These are phyloP conservation scores for Wickerhamomyces sp. DNA, from an alignment of 1,139 yeast genomes.

Conservation along the genomic window DNA sequence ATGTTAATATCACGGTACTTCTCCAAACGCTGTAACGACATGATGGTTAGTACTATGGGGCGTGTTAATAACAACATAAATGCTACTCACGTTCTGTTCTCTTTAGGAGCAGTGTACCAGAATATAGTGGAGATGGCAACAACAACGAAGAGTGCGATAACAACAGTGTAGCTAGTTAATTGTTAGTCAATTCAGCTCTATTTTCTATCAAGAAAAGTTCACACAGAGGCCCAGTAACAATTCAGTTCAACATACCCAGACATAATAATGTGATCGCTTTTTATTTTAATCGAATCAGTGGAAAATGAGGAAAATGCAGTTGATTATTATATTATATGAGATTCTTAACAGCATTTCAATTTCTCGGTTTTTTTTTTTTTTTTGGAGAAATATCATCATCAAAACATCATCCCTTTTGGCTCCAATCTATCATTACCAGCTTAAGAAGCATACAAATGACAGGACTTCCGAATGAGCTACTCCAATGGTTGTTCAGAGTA, in stretches of 20 bases:
- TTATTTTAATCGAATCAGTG: not conserved
- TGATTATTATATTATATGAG: too few species aligned
- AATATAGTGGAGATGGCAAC: constrained; percentile 53
- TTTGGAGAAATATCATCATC: constrained; percentile 17
- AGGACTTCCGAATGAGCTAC: constrained; percentile 38
- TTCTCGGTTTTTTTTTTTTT: constrained; percentile 7
- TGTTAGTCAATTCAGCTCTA: not conserved
- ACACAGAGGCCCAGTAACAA: too few species aligned
- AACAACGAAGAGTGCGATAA: constrained; percentile 61
- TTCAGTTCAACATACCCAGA: constrained; percentile 1
- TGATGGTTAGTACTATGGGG: not conserved
- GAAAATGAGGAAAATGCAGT: too few species aligned
- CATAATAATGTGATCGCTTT: not conserved
- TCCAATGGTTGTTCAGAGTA: constrained; percentile 55
- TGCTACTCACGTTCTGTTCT: constrained; percentile 42
- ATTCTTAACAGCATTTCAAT: too few species aligned
- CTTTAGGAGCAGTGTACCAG: constrained; percentile 49
- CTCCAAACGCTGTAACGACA: constrained; percentile 65
- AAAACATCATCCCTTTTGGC: not conserved
- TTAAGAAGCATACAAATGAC: not conserved
- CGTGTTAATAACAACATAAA: not conserved
- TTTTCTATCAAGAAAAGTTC: too few species aligned
- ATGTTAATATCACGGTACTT: constrained; percentile 74
- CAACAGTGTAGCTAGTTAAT: constrained; percentile 55
- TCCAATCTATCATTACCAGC: not conserved